These are phyloP conservation scores for Aspergillus homomorphus DNA, from an alignment of 495 filamentous ascomycete genomes.

Conservation along the genomic window DNA sequence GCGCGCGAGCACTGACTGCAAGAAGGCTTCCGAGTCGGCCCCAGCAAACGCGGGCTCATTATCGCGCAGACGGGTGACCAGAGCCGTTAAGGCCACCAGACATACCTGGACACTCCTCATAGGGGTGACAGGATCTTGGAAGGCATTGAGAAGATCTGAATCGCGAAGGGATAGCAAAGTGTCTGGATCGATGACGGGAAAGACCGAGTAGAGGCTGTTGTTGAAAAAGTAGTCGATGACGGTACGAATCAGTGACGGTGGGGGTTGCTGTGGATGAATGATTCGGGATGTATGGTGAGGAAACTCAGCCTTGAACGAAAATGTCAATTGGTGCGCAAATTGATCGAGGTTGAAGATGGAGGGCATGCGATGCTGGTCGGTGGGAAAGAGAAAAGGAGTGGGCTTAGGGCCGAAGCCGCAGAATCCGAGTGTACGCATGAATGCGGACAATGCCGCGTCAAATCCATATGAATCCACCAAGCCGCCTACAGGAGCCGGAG, in stretches of 20 bases:
- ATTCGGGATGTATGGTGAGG: not conserved
- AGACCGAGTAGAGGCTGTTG: slow-evolving; percentile 26
- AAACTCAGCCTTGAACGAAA: slow-evolving; percentile 12
- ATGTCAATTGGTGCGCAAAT: slow-evolving; percentile 12
- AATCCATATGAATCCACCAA: slow-evolving; percentile 16
- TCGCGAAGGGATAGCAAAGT: slow-evolving; percentile 16
- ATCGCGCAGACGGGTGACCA: slow-evolving; percentile 23
- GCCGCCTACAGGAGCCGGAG: not conserved
- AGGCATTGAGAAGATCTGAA: not conserved
- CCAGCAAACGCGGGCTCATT: slow-evolving; percentile 22
- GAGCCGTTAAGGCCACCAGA: slow-evolving; percentile 27
- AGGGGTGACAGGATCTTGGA: not conserved
- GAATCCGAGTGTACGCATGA: slow-evolving; percentile 22
- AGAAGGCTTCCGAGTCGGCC: slow-evolving; percentile 23
- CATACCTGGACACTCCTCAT: slow-evolving; percentile 20
- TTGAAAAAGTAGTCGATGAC: slow-evolving; percentile 22
- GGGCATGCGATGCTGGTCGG: slow-evolving; percentile 16
- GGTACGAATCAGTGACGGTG: slow-evolving; percentile 11
- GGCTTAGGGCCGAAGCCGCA: slow-evolving; percentile 22
- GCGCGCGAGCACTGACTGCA: slow-evolving; percentile 19
- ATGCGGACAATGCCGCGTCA: slow-evolving; percentile 20
- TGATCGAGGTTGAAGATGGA: slow-evolving; percentile 19
- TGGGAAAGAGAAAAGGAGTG: slow-evolving; percentile 17
- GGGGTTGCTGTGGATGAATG: slow-evolving; percentile 19
- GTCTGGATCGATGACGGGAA: slow-evolving; percentile 22